phyloP scores from a whole-genome alignment of 2,329 filamentous ascomycete genomes.

The Tolypocladium endophyticum region DNA sequence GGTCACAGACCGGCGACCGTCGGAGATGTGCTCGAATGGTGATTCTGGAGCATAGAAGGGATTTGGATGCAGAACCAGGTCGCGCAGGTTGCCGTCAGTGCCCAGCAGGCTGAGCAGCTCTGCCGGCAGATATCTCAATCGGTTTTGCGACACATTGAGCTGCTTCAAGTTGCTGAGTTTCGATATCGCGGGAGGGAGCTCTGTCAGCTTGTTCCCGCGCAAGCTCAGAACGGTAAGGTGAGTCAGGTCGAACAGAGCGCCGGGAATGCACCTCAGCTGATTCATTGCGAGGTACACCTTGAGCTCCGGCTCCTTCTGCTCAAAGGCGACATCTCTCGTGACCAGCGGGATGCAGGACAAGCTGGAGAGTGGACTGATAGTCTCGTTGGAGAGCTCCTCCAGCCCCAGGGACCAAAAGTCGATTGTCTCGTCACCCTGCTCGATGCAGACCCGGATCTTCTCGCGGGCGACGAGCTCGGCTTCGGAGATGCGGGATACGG shows the following conservation, averaged over 20 bases:
- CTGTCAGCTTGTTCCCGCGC: conserved; percentile 49
- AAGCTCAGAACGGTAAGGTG: conserved; percentile 56
- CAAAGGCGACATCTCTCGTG: conserved; percentile 46
- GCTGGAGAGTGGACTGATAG: conserved; percentile 44
- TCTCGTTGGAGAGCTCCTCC: conserved; percentile 42
- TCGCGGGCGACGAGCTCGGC: conserved; percentile 33
- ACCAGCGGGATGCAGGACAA: conserved; percentile 45
- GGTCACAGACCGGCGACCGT: not conserved
- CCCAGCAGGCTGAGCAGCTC: conserved; percentile 50
- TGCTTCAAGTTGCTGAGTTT: conserved; percentile 47
- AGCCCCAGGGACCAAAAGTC: conserved; percentile 51
- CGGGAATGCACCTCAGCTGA: conserved; percentile 42
- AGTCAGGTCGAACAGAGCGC: conserved; percentile 49
- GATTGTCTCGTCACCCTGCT: conserved; percentile 46
- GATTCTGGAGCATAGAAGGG: conserved; percentile 39
- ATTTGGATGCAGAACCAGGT: conserved; percentile 52
- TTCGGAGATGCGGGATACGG: conserved; percentile 19
- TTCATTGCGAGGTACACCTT: conserved; percentile 54
- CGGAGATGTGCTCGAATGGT: conserved; percentile 1
- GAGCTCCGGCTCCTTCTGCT: conserved; percentile 45
- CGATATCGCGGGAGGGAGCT: conserved; percentile 49
- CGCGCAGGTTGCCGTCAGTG: conserved; percentile 31
- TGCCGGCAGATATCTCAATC: conserved; percentile 47
- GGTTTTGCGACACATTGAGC: conserved; percentile 58
- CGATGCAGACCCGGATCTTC: conserved; percentile 42